Conservation (phyloP, 306 rosid species). For the Hippophae gyantsensis region DNA sequence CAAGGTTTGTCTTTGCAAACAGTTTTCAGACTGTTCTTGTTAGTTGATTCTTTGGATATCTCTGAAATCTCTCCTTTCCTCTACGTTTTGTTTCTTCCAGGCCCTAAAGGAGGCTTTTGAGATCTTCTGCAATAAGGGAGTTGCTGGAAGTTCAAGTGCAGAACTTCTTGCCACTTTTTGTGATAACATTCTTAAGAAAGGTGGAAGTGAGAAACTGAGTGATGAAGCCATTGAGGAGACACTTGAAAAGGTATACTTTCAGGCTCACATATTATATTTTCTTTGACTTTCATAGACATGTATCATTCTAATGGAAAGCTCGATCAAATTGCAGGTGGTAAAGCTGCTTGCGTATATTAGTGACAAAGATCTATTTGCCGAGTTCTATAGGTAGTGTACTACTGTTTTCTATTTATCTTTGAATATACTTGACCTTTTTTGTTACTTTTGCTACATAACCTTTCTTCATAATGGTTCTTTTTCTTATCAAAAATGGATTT, state of each 20-base stretch:
- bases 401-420: neutral
- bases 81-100: slow-evolving; percentile 11
- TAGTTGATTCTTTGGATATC: slow-evolving; percentile 1
- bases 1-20: slow-evolving; percentile 27
- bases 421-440: neutral
- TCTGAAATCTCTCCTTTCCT: slow-evolving; percentile 8
- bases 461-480: neutral
- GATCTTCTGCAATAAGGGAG: slow-evolving; percentile 48
- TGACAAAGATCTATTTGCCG: slow-evolving; percentile 46
- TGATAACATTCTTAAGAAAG: slow-evolving; percentile 47
- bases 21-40: slow-evolving; percentile 6
- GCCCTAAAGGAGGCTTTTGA: slow-evolving; percentile 49
- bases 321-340: slow-evolving; percentile 29
- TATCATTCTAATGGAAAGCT: neutral
- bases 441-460: neutral
- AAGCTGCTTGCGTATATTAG: slow-evolving; percentile 48
- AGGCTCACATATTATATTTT: slow-evolving; percentile 6
- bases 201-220: slow-evolving; percentile 49
- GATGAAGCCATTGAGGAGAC: slow-evolving; percentile 58
- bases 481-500: neutral
- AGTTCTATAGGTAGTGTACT: slow-evolving; percentile 30
- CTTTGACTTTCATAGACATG: slow-evolving; percentile 4
- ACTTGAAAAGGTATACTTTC: slow-evolving; percentile 64
- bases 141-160: slow-evolving; percentile 44
- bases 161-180: slow-evolving; percentile 46